phyloP scores from a whole-genome alignment of 768 basidiomycete species.

The Boletus edulis region DNA sequence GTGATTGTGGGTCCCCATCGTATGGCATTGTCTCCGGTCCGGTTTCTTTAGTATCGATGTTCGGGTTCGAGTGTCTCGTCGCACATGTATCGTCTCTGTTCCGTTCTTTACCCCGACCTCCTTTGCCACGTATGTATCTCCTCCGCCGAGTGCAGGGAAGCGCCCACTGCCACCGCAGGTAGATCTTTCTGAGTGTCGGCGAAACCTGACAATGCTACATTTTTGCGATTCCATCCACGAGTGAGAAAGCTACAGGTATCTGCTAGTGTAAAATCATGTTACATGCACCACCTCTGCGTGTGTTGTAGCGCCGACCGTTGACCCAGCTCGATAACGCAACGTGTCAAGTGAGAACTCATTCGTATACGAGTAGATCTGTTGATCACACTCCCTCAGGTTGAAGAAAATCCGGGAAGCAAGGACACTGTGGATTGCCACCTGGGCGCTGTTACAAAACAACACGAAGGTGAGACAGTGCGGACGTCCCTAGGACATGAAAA shows the following conservation, averaged over 20 bases:
- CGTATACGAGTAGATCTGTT: neutral
- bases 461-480: constrained; percentile 3
- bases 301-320: neutral
- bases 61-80: too few species aligned
- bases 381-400: constrained; percentile 22
- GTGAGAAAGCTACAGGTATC: neutral
- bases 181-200: too few species aligned
- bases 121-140: too few species aligned
- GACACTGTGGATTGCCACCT: constrained; percentile 27
- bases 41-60: too few species aligned
- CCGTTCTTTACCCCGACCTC: too few species aligned
- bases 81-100: too few species aligned
- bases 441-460: constrained; percentile 15
- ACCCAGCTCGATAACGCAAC: neutral
- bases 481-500: neutral
- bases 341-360: neutral
- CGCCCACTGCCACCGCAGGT: too few species aligned
- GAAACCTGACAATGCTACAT: neutral
- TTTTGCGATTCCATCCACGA: neutral
- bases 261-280: neutral
- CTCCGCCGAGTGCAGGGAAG: too few species aligned
- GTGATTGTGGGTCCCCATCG: too few species aligned
- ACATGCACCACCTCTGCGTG: neutral
- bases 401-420: constrained; percentile 29
- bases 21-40: too few species aligned